These are phyloP conservation scores for Mediolabrus comicus DNA, from an alignment of 108 stramenopile genomes.

Conservation along the genomic window DNA sequence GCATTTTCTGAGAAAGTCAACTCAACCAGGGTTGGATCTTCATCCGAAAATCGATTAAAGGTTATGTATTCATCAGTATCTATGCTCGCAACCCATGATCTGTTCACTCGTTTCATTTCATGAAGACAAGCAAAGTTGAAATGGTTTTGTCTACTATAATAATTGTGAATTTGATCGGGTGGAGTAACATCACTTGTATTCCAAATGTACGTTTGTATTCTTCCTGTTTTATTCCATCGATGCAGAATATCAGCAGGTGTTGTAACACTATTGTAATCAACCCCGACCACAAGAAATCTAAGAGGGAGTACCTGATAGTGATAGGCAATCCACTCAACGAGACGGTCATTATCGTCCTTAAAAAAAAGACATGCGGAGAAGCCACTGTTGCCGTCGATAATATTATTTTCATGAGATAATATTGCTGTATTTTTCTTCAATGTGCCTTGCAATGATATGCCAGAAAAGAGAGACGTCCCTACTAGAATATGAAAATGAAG, in stretches of 20 bases:
- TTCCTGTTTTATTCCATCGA: conserved; percentile 6
- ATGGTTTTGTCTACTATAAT: conserved; percentile 20
- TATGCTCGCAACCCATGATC: conserved; percentile 47
- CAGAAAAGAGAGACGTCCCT: no score
- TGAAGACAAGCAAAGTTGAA: conserved; percentile 26
- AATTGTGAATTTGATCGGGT: no score
- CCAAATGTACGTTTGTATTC: no score
- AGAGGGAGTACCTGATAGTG: conserved; percentile 53
- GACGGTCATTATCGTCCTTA: conserved; percentile 48
- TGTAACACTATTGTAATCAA: conserved; percentile 37
- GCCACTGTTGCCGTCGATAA: no score
- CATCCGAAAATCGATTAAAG: conserved; percentile 19
- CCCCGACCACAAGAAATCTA: conserved; percentile 31
- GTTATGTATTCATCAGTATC: conserved; percentile 66
- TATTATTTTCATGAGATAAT: no score
- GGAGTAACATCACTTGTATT: not conserved
- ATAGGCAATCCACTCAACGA: conserved; percentile 59
- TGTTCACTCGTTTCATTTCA: conserved; percentile 13
- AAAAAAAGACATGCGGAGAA: conserved; percentile 59
- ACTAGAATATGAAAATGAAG: no score
- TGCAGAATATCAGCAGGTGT: conserved; percentile 20
- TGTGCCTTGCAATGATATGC: no score
- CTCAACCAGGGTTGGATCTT: no score
- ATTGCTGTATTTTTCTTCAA: no score
- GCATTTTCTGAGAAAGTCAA: no score